Base-by-base conservation (phyloP, 345 rosid species). In the Isatis tinctoria region DNA sequence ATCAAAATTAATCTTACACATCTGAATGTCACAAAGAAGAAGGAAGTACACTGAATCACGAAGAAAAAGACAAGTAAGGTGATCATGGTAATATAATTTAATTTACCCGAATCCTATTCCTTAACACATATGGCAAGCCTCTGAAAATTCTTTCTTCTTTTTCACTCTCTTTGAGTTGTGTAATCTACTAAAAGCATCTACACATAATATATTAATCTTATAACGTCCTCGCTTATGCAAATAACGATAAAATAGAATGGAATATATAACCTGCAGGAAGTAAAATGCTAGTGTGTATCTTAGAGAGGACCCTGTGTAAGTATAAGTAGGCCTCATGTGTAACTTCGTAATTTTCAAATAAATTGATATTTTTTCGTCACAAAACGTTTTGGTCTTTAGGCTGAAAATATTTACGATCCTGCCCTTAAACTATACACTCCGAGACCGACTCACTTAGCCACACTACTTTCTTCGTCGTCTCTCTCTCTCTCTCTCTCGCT, bases 41-140 rank as follows among this genome's bases (percentile, higher is more conserved):
- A n/a, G n/a, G n/a, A 60, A 7, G 27, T 32, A 44, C 10, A 8
- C 10, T 64, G 65, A 43, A 65, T 41, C 10, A 49, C 33, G 10
- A 54, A 45, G 33, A 73, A 54, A 30, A 72, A 32, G 27, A 73
- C 57, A 64, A 41, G 26, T 30, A 52, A 8, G 58, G 17, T 14
- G 54, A 53, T 72, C 69, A 61, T 28, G 61, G 20, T 49, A n/a
- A 60, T 60, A 16, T 71, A 63, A 10, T n/a, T 14, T 30, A 56
- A 56, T 57, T 61, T 63, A 24, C 28, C 59, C 72, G 67, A 66
- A 74, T 74, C 72, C 13, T 66, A 74, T 65, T 74, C 72, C 66
- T 74, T 66, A 65, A 74, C 67, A 66, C 24, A 45, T 65, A 74
- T 47, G 35, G 67, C 44, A 66, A 47, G 10, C 43, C 35, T 32